Evolutionary conservation across 345 rosid species (phyloP).

Genomic region (Dipteronia dyeriana): DNA sequence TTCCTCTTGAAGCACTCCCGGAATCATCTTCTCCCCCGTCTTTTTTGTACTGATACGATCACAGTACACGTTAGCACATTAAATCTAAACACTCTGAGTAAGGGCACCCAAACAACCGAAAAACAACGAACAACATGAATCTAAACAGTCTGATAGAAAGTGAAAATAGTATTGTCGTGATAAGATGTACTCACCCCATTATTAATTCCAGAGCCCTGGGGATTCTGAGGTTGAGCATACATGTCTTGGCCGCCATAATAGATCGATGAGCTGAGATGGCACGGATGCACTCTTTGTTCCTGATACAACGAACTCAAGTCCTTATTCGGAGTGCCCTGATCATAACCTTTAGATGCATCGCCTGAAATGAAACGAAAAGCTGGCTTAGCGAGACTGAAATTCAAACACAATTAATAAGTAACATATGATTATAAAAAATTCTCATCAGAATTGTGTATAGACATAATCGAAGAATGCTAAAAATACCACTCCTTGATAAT

Average conservation of each 20-base stretch:
- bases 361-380: conserved; percentile 29
- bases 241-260: conserved; percentile 82
- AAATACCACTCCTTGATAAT: not conserved
- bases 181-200: conserved; percentile 45
- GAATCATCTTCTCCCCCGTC: conserved; percentile 79
- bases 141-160: not conserved
- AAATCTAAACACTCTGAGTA: too few relatives aligned
- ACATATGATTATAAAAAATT: not conserved
- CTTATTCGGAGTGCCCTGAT: conserved; percentile 31
- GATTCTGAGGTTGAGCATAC: conserved; percentile 43
- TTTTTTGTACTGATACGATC: conserved; percentile 46
- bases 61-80: conserved; percentile 5
- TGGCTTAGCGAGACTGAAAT: not conserved
- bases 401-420: not conserved
- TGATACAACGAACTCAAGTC: conserved; percentile 47
- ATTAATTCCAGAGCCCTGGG: conserved; percentile 44
- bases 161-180: not conserved
- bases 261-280: conserved; percentile 79
- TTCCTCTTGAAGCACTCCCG: conserved; percentile 80
- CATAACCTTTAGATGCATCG: conserved; percentile 32
- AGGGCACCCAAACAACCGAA: too few relatives aligned
- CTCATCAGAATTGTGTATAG: too few relatives aligned
- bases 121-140: not conserved
- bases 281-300: conserved; percentile 65
- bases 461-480: too few relatives aligned